Evolutionary conservation across 768 basidiomycete species (phyloP).

Genomic region (Boletus tomentosulus): DNA sequence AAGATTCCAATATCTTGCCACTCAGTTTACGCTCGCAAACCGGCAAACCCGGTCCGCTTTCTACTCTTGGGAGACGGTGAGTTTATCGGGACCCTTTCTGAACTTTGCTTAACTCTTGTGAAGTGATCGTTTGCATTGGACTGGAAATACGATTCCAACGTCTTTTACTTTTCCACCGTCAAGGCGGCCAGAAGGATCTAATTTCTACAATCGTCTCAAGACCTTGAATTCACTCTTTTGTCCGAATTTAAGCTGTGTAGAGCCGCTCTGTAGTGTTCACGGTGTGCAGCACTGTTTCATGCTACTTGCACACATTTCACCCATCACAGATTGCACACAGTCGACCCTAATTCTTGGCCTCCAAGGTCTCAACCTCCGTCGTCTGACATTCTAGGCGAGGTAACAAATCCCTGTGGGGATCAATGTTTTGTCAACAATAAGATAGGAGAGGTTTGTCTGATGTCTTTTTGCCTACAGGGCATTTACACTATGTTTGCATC

Average conservation of each 20-base stretch:
- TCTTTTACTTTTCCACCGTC: slow-evolving; percentile 10
- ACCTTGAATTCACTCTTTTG: slow-evolving; percentile 45
- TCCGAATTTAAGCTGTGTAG: slow-evolving; percentile 47
- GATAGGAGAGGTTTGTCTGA: slow-evolving; percentile 11
- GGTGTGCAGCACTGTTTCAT: slow-evolving; percentile 28
- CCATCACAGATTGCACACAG: slow-evolving; percentile 16
- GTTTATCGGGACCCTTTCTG: slow-evolving; percentile 20
- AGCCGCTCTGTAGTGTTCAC: slow-evolving; percentile 49
- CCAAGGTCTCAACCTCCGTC: neutral
- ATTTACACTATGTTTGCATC: neutral
- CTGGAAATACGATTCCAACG: slow-evolving; percentile 21
- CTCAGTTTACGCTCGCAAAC: slow-evolving; percentile 28
- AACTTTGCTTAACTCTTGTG: slow-evolving; percentile 4
- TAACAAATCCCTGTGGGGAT: slow-evolving; percentile 22
- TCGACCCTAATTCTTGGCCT: slow-evolving; percentile 20
- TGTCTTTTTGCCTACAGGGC: neutral
- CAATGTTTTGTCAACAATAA: slow-evolving; percentile 25
- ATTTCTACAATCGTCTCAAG: slow-evolving; percentile 29
- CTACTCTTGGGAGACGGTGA: slow-evolving; percentile 20
- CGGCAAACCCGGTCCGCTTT: slow-evolving; percentile 26
- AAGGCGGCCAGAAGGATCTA: slow-evolving; percentile 6
- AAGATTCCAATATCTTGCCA: slow-evolving; percentile 46
- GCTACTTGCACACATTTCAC: slow-evolving; percentile 11
- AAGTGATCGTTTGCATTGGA: slow-evolving; percentile 33
- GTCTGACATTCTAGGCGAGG: slow-evolving; percentile 3